phyloP scores from a whole-genome alignment of 139 green algal species.

The Zygnema cylindricum region DNA sequence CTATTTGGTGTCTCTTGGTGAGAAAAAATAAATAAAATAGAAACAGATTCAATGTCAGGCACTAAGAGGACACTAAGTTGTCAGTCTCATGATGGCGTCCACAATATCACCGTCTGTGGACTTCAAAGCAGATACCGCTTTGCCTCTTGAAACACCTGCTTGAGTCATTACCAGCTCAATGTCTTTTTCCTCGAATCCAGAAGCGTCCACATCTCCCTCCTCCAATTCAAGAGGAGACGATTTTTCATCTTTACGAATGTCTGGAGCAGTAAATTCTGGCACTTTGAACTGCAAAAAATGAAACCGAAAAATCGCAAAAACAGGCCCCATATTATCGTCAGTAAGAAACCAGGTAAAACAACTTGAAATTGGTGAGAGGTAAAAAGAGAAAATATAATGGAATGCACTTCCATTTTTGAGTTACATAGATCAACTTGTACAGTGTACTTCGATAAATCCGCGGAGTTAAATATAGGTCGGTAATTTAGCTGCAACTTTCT shows the following conservation, averaged over 20 bases:
- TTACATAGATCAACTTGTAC: too few relatives aligned
- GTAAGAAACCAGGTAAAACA: too few relatives aligned
- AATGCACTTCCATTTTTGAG: too few relatives aligned
- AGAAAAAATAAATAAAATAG: too few relatives aligned
- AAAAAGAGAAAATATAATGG: too few relatives aligned
- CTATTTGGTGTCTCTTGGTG: too few relatives aligned
- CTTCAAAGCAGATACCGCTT: constrained; percentile 94
- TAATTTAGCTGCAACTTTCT: too few relatives aligned
- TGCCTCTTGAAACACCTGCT: constrained; percentile 83
- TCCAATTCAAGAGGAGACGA: constrained; percentile 67
- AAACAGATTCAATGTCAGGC: too few relatives aligned
- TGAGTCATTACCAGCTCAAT: constrained; percentile 99
- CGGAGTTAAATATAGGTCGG: too few relatives aligned
- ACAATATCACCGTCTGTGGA: constrained; percentile 93
- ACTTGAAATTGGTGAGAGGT: too few relatives aligned
- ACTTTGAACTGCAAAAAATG: constrained; percentile 82
- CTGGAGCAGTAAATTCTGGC: constrained; percentile 39
- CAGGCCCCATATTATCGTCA: neutral
- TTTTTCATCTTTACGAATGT: neutral
- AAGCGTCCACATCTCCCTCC: constrained; percentile 90
- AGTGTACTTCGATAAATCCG: too few relatives aligned
- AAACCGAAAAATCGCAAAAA: neutral
- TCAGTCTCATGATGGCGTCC: constrained; percentile 95
- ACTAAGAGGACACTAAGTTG: constrained; percentile 53
- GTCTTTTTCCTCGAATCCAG: constrained; percentile 95